phyloP scores from a whole-genome alignment of 2,329 filamentous ascomycete species.

The Cladosporium sp. region DNA sequence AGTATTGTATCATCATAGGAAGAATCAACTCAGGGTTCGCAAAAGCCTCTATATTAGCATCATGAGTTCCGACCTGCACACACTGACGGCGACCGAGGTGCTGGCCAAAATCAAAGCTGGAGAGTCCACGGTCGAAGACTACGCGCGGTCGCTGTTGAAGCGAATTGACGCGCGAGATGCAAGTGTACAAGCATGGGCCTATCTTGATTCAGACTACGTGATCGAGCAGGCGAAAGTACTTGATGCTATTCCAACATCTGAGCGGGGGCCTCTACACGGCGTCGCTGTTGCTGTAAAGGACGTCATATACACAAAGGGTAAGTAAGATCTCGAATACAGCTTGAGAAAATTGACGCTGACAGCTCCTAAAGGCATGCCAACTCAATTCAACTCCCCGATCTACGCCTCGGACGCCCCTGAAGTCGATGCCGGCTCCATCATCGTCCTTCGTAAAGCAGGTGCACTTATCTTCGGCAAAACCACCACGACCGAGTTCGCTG shows the following conservation, averaged over 20 bases:
- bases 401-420: slow-evolving; percentile 42
- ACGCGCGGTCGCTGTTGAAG: not conserved
- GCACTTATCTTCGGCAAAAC: slow-evolving; percentile 56
- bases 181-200: slow-evolving; percentile 10
- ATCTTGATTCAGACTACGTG: slow-evolving; percentile 33
- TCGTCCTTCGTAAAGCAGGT: slow-evolving; percentile 48
- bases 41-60: not conserved
- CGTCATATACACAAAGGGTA: slow-evolving; percentile 45
- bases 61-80: slow-evolving; percentile 17
- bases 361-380: slow-evolving; percentile 44
- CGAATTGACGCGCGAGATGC: slow-evolving; percentile 7
- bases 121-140: slow-evolving; percentile 42
- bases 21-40: too few relatives aligned
- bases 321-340: slow-evolving; percentile 31
- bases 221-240: slow-evolving; percentile 46
- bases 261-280: slow-evolving; percentile 52
- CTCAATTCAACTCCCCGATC: slow-evolving; percentile 50
- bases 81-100: slow-evolving; percentile 40
- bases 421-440: slow-evolving; percentile 49
- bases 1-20: too few relatives aligned
- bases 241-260: slow-evolving; percentile 42
- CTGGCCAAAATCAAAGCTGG: slow-evolving; percentile 34
- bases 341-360: slow-evolving; percentile 14
- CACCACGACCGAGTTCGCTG: slow-evolving; percentile 60
- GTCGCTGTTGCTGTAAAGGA: slow-evolving; percentile 56